A percentile compares a stretch with the other conserved stretches of the same genome.
phyloP scores from a whole-genome alignment of 495 filamentous ascomycete genomes.

The Aspergillus diversus region DNA sequence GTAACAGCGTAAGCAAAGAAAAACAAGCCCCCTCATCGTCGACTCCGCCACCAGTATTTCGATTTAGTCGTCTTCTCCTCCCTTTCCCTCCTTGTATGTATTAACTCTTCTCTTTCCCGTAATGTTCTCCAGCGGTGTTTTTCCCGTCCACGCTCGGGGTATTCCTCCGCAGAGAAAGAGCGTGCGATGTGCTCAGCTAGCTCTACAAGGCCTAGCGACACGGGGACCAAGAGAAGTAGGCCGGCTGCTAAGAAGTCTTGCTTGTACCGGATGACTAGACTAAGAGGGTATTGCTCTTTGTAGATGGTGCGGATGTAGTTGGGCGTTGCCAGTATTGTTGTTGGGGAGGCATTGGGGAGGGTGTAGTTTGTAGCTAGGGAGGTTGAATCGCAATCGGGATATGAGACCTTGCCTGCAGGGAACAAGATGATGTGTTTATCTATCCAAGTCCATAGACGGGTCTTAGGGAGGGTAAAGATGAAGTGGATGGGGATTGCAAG shows the following conservation, averaged over 20 bases:
- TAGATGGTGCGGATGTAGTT: conserved; percentile 5
- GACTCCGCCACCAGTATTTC: conserved; percentile 6
- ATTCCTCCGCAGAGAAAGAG: conserved; percentile 9
- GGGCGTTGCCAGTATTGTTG: background rate
- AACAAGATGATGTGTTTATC: background rate
- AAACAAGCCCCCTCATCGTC: background rate
- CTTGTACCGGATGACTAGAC: too few species aligned
- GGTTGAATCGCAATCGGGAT: background rate
- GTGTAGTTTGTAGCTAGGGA: background rate
- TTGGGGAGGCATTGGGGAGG: background rate
- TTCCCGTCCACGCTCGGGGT: conserved; percentile 17
- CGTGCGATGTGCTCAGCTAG: conserved; percentile 9
- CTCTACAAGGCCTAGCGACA: conserved; percentile 8
- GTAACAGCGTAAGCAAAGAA: too few species aligned
- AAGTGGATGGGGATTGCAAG: conserved; percentile 4
- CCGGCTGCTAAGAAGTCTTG: background rate
- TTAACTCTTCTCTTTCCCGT: conserved; percentile 14
- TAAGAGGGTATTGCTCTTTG: background rate
- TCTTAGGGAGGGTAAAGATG: background rate
- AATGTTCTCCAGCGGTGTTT: conserved; percentile 2
- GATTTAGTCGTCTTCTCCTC: conserved; percentile 1
- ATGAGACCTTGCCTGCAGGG: background rate
- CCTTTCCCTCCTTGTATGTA: conserved; percentile 2
- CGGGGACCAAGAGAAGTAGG: conserved; percentile 14
- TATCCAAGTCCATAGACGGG: background rate